Base-by-base conservation (phyloP, 805 yeast species). In the Yarrowia hollandica region DNA sequence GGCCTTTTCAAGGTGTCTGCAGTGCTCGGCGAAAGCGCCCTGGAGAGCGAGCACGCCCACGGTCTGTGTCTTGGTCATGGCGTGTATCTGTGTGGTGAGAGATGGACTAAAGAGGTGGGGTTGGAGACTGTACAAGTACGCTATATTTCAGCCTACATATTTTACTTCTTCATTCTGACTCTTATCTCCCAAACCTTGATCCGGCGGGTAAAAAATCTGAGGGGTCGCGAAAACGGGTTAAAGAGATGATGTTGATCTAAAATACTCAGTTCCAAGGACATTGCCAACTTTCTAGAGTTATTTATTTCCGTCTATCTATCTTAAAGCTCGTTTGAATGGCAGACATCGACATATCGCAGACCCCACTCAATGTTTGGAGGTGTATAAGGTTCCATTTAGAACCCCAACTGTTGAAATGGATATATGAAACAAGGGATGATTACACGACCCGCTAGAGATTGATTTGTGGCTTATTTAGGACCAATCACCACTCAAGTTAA, bases 1-100 rank as follows among this genome's bases (percentile, higher is more conserved):
- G 46, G 59, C 82, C 69, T 66, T 62, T 15, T 75, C 66, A 37
- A 86, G 71, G 65, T 79, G 82, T 2, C 74, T 69, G 6, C 84
- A 71, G 68, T 87, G 95, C 66, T 87, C 95, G 15, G 73, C 68
- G 67, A 86, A 88, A 0, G 94, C 91, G 5, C 95, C 95, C 68
- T 87, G 95, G 16, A 87, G 76, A 0, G 92, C 88, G 56, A 88
- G 70, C 0, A 88, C 90, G 3, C 95, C 95, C 10, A 87, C 75
- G 3, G 66, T 68, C 8, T 63, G 50, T 11, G 62, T 16, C 28
- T 35, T 25, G 16, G 59, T 59, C 52, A 60, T 59, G 37, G 30
- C 2, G 19, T 5, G 3, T 16, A 23, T 16, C 23, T 12, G n/a
- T 22, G 28, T 22, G 18, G 18, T 19, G 25, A 11, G 11, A n/a